Evolutionary conservation across 208 protist species (phyloP), one percentile per base, ranked within the genome.

Genomic region (Porcisia deanei): DNA sequence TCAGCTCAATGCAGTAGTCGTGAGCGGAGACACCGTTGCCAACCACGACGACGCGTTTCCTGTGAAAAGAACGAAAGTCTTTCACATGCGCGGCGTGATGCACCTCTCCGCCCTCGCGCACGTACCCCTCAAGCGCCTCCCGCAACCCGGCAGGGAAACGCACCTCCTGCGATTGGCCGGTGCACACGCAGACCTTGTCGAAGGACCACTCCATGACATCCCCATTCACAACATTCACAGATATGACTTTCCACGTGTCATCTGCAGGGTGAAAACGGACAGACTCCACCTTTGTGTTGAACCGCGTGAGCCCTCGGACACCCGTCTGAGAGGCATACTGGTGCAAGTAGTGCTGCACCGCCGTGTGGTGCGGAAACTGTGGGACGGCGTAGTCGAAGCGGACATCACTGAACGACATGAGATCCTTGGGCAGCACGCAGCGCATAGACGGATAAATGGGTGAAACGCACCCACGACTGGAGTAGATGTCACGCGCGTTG

Each of bases 121-220:
- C 52, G 71, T 89, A 97, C n/a, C 74, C 74, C 37, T 67, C 20
- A 22, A 97, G 74, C 8, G 59, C 45, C 59, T 91, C 86, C 14
- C 68, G 76, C 59, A 92, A 58, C 2, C 84, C 85, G 2, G 57
- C 69, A 0, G 94, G 94, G 76, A 88, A 95, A 57, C 90, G 88
- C 61, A 86, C 75, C 80, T 94, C 87, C 61, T 97, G 91, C 47
- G 90, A 90, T 69, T 95, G 90, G 3, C 94, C 94, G 16, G 94
- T 95, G 79, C 90, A 94, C 57, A 97, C 91, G 70, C 90, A 95
- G 20, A 97, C 88, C 70, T 80, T 83, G 68, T 97, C 89, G 71
- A 97, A 97, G 30, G 86, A 80, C 89, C 91, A 97, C 75, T 96
- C 91, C 80, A 94, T 90, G n/a, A 96, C 88, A 75, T 97, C 94